These are phyloP conservation scores for Phytomonas sp. DNA, from an alignment of 208 protist genomes.

Conservation along the genomic window DNA sequence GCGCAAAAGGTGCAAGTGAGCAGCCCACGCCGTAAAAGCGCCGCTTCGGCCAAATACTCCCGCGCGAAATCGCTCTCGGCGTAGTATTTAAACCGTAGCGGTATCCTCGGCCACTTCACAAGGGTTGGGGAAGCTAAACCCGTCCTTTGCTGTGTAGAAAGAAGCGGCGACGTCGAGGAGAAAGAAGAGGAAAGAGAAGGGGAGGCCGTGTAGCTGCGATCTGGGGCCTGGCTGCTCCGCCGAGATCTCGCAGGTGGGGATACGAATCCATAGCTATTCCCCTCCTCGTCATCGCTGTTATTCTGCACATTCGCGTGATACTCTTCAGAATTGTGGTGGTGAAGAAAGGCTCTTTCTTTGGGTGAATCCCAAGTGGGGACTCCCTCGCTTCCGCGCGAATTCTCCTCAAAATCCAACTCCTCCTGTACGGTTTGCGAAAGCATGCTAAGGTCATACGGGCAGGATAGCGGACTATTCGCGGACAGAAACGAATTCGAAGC, in stretches of 20 bases:
- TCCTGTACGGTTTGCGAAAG: constrained; percentile 27
- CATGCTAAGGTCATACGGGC: constrained; percentile 23
- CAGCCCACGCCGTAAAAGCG: constrained; percentile 24
- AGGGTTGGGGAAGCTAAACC: not conserved
- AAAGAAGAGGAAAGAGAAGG: no score
- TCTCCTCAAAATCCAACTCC: constrained; percentile 13
- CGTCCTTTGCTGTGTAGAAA: no score
- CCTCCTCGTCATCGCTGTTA: not conserved
- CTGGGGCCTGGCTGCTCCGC: not conserved
- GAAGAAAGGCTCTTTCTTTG: not conserved
- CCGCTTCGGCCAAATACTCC: constrained; percentile 31
- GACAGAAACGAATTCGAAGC: not conserved
- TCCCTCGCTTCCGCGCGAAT: not conserved
- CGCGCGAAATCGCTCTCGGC: constrained; percentile 41
- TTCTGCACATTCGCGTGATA: not conserved
- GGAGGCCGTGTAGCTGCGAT: no score
- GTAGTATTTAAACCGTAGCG: constrained; percentile 29
- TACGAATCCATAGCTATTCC: no score
- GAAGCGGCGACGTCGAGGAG: no score
- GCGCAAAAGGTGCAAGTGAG: constrained; percentile 68
- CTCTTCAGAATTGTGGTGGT: not conserved
- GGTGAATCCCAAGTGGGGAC: not conserved
- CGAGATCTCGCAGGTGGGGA: not conserved
- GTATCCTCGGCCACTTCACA: constrained; percentile 10
- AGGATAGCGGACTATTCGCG: constrained; percentile 3